Base-by-base conservation (phyloP, 2,329 filamentous ascomycete species). In the Davidsoniella australis region DNA sequence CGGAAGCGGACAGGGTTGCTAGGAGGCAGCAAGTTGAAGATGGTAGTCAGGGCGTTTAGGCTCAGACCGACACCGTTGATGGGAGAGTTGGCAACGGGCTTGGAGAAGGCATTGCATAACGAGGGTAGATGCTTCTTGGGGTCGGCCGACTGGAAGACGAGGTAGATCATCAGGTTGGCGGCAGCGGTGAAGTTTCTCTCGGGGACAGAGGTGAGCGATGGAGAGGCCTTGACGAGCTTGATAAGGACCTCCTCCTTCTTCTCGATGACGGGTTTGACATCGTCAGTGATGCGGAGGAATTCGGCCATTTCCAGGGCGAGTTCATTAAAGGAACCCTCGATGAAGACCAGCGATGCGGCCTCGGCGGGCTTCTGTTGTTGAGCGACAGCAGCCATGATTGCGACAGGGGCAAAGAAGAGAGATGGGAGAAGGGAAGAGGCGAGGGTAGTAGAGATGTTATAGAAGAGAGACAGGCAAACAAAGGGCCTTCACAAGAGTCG, bases 161-260 rank as follows among this genome's bases (percentile, higher is more conserved):
- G 80, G 71, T 95, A 85, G 62, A 96, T 81, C 64, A 98, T 81
- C 58, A 96, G 82, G 70, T 98, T 96, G 70, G 95, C 95, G 54
- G 89, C 86, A 53, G 89, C 82, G 54, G 86, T 88, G 64, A 95
- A 91, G 67, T 96, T 89, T 75, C 91, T 93, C 74, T 98, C 91
- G 52, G 89, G 85, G 50, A 87, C 85, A 55, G 76, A 75, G 67
- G 88, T 94, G 62, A 98, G 72, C 46, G 75, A 75, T 48, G 75
- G 67, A 48, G 85, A 86, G 51, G 84, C 83, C 57, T 80, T 78
- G 54, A 96, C 85, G 56, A 98, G 73, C 73, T 87, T 88, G 71
- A 88, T 83, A 51, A 98, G 75, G 42, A 85, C 80, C 57, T 93
- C 87, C 58, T 94, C 86, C 56, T 78, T 76, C 66, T 74, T 72